Conservation (phyloP, 768 basidiomycete species). For the Macrolepiota albuminosa region DNA sequence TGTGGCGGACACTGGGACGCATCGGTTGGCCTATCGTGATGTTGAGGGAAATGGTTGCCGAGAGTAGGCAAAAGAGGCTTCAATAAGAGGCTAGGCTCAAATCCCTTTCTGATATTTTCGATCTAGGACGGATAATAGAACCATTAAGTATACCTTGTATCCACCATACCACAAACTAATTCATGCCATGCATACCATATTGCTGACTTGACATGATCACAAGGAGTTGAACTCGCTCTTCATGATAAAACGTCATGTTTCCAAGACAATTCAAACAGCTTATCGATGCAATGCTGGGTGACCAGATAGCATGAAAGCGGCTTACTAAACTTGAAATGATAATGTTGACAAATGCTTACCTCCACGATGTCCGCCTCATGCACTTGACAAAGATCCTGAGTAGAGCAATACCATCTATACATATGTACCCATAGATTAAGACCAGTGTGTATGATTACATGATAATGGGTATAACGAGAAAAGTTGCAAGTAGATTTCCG, state of each 20-base stretch:
- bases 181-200: neutral
- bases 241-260: neutral
- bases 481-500: neutral
- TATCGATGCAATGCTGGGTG: neutral
- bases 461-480: neutral
- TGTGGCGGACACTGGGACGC: slow-evolving; percentile 10
- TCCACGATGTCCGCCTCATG: neutral
- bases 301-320: neutral
- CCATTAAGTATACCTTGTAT: neutral
- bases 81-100: neutral
- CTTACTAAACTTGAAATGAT: neutral
- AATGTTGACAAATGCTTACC: neutral
- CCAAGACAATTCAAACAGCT: neutral
- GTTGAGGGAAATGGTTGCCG: slow-evolving; percentile 1
- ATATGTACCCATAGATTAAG: neutral
- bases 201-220: neutral
- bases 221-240: neutral
- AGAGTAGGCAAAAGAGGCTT: neutral
- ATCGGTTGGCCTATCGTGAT: slow-evolving; percentile 15
- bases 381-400: neutral
- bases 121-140: neutral
- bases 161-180: neutral
- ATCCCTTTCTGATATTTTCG: neutral
- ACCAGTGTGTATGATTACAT: neutral
- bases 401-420: neutral